Evolutionary conservation across 2,329 filamentous ascomycete genomes (phyloP), one percentile per base, ranked within the genome.

Genomic region (Aspergillus piperis): DNA sequence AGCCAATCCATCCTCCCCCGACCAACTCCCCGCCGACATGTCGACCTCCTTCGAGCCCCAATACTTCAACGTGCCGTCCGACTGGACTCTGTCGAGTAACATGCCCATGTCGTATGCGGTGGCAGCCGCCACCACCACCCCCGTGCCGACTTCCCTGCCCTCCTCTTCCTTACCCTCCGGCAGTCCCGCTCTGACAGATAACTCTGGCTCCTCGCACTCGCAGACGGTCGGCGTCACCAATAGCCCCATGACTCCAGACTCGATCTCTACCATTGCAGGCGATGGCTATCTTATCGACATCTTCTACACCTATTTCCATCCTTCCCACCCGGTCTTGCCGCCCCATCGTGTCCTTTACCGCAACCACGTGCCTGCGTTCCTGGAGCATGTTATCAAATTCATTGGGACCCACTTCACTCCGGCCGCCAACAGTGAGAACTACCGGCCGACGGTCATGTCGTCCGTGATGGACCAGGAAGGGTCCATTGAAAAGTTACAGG

Each of bases 401-500:
- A 78, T 86, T 42, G 85, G 83, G 25, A 79, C 82, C 3, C 83
- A 84, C 63, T 86, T 83, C 66, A 74, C 83, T 3, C 74, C 79
- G 2, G 72, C 78, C 2, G 72, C 77, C 8, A 77, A 79, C 2
- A 80, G 77, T 27, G 78, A 81, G 23, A 70, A 75, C 32, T 81
- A 82, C 63, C 78, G 79, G 47, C 66, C 71, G 7, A 70, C 68
- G 5, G 70, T 76, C 4, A 68, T 75, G 47, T 52, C 70, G 25
- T 66, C 64, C 19, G 73, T 76, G 8, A 65, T 66, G 44, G 70
- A 73, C 10, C 72, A 75, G 54, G 66, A 71, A 7, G 78, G 78
- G 21, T 84, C 85, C 48, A 81, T 85, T 47, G 85, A 88, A 59
- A 87, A 88, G 68, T 86, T 96, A 0, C 93, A 96, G 77, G 88